Evolutionary conservation across 129 eudicot species (phyloP).

Genomic region (Glebionis coronaria): DNA sequence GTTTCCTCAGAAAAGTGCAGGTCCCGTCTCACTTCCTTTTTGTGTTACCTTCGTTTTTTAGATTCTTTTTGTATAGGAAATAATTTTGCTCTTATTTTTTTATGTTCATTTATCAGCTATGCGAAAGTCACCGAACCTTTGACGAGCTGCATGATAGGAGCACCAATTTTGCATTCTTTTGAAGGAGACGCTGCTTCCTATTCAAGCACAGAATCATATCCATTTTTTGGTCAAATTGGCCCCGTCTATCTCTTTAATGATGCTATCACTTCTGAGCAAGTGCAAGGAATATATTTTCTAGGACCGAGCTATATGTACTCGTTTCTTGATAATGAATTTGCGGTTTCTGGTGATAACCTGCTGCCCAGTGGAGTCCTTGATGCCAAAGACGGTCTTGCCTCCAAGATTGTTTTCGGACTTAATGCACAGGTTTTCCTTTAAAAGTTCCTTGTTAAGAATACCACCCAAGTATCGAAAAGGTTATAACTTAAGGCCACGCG

Average conservation of each 20-base stretch:
- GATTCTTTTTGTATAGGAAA: conserved; percentile 1
- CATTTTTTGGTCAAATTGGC: conserved; percentile 92
- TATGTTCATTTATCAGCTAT: conserved; percentile 52
- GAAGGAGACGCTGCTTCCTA: conserved; percentile 48
- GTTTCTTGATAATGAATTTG: conserved; percentile 78
- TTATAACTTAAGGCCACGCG: too few relatives aligned
- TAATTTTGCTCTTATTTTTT: conserved; percentile 17
- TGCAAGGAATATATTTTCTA: conserved; percentile 70
- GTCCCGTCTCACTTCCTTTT: conserved; percentile 30
- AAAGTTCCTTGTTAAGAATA: conserved; percentile 2
- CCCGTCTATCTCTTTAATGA: conserved; percentile 87
- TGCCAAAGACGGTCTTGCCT: conserved; percentile 92
- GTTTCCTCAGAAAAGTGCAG: conserved; percentile 94
- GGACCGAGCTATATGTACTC: conserved; percentile 98
- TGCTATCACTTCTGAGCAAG: conserved; percentile 83
- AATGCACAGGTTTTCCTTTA: conserved; percentile 82
- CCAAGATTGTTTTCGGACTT: conserved; percentile 87
- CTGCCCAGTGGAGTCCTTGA: conserved; percentile 82
- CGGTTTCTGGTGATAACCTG: conserved; percentile 55
- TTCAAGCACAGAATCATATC: conserved; percentile 55
- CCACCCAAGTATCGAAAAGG: too few relatives aligned
- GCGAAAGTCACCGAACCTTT: conserved; percentile 72
- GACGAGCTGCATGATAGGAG: conserved; percentile 76
- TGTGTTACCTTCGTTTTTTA: not conserved
- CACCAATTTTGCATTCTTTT: conserved; percentile 45